Evolutionary conservation across 805 yeast genomes (phyloP).

Genomic region (Wickerhamiella occidentalis): DNA sequence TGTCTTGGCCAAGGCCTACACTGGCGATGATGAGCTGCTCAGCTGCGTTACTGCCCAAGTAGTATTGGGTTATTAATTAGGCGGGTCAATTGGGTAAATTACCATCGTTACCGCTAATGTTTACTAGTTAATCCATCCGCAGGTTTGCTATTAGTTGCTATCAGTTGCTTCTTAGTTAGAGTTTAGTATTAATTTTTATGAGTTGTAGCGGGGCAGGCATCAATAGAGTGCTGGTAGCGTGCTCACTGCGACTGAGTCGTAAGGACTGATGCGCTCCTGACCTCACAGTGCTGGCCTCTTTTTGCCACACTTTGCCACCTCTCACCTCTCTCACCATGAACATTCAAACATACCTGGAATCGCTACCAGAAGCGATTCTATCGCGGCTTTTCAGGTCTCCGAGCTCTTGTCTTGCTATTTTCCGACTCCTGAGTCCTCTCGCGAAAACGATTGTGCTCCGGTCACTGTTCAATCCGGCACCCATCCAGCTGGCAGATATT

Average conservation of each 20-base stretch:
- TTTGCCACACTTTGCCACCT: too few relatives aligned
- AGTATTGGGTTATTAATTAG: slow-evolving; percentile 24
- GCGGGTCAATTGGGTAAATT: too few relatives aligned
- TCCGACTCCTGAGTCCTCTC: slow-evolving; percentile 72
- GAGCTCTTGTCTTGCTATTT: slow-evolving; percentile 90
- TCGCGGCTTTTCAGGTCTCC: slow-evolving; percentile 73
- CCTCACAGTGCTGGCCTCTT: too few relatives aligned
- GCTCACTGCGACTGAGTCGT: too few relatives aligned
- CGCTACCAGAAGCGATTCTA: slow-evolving; percentile 78
- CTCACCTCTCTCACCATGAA: slow-evolving; percentile 5
- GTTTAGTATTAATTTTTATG: not conserved
- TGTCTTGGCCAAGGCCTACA: slow-evolving; percentile 82
- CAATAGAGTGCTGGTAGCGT: too few relatives aligned
- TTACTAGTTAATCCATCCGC: too few relatives aligned
- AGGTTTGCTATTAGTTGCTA: too few relatives aligned
- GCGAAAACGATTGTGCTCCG: slow-evolving; percentile 84
- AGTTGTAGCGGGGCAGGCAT: not conserved
- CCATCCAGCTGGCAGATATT: slow-evolving; percentile 52
- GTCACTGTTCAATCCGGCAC: slow-evolving; percentile 69
- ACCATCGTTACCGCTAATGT: too few relatives aligned
- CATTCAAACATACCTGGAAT: slow-evolving; percentile 81
- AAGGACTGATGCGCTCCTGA: too few relatives aligned
- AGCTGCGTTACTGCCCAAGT: slow-evolving; percentile 56
- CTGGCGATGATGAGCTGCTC: slow-evolving; percentile 65
- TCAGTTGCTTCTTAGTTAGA: not conserved